Conservation (phyloP, 2,329 filamentous ascomycete species). For the Fusarium mundagurra region DNA sequence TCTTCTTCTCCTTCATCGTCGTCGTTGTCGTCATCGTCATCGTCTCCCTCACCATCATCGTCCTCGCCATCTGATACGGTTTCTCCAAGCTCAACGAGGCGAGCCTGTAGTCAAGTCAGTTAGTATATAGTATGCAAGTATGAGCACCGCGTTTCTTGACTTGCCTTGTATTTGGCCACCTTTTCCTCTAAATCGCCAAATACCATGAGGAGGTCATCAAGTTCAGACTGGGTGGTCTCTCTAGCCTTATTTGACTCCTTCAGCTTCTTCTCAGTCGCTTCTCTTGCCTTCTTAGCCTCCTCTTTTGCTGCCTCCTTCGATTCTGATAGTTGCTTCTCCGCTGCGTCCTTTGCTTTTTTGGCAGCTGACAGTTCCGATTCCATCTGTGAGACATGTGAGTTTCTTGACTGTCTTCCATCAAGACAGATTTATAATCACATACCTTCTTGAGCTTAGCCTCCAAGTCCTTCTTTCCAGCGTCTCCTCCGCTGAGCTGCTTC, state of each 20-base stretch:
- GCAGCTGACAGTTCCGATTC: slow-evolving; percentile 53
- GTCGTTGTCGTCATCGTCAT: slow-evolving; percentile 46
- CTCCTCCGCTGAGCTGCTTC: slow-evolving; percentile 39
- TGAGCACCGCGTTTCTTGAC: slow-evolving; percentile 29
- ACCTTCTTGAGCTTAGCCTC: slow-evolving; percentile 42
- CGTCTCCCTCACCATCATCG: slow-evolving; percentile 67
- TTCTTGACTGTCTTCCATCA: slow-evolving; percentile 41
- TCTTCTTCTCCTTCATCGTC: slow-evolving; percentile 28
- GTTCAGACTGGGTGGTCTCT: slow-evolving; percentile 72
- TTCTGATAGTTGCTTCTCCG: slow-evolving; percentile 44
- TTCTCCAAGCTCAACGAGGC: slow-evolving; percentile 73
- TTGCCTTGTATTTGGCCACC: slow-evolving; percentile 76
- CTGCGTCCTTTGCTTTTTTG: slow-evolving; percentile 69
- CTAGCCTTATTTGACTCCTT: slow-evolving; percentile 67
- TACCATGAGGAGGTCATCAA: slow-evolving; percentile 84
- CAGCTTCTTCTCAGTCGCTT: slow-evolving; percentile 53
- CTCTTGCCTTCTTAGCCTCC: slow-evolving; percentile 68
- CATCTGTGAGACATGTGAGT: slow-evolving; percentile 40
- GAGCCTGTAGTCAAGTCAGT: slow-evolving; percentile 54
- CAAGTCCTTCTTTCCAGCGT: slow-evolving; percentile 30
- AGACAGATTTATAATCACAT: slow-evolving; percentile 10
- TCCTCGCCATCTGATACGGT: slow-evolving; percentile 81
- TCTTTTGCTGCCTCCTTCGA: slow-evolving; percentile 64
- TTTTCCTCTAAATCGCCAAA: slow-evolving; percentile 85
- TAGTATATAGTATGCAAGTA: not conserved